Evolutionary conservation across 1,284 basidiomycete genomes (phyloP), one percentile per base, ranked within the genome.

Genomic region (Rhodofomes roseus): DNA sequence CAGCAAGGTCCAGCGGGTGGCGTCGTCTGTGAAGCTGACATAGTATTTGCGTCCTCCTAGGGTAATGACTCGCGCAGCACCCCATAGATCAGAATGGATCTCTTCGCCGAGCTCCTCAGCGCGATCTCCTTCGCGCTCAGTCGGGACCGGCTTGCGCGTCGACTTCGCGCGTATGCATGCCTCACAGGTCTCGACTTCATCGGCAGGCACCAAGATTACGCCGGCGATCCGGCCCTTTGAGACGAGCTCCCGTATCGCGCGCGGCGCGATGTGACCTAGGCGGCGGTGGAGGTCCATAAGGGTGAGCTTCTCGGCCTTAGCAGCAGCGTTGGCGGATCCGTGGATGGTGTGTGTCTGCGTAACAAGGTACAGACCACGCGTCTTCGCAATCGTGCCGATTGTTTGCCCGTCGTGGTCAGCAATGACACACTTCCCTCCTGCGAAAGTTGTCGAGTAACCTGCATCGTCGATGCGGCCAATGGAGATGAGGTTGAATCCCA

Each of bases 71-170:
- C 57, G 58, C 11, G 75, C 57, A 29, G 72, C 71, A 16, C 76
- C 76, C 76, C 76, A 77, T 1, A 78, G 51, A 55, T 79, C 75
- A 0, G 68, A 68, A 57, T 77, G 73, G 16, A 77, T 63, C 18
- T 69, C 65, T 18, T 73, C 70, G 16, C 74, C 74, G 57, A 74
- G 58, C 4, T 52, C 62, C 64, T 14, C 68, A 59, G 56, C 60
- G 63, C 2, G 58, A 43, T 58, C 70, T 70, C 66, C 75, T 67
- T 58, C 51, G 25, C 67, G 65, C 22, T 64, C 62, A 46, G 73
- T 68, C 8, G 74, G 74, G 44, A 78, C 71, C 0, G 72, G 61
- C 25, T 64, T 61, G 0, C 63, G 64, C 0, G 66, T 60, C 1
- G 69, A 66, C 54, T 78, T 79, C 0, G 68, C 77, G 18, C 72